phyloP scores from a whole-genome alignment of 1,139 yeast genomes.

The Kodamaea plutei region DNA sequence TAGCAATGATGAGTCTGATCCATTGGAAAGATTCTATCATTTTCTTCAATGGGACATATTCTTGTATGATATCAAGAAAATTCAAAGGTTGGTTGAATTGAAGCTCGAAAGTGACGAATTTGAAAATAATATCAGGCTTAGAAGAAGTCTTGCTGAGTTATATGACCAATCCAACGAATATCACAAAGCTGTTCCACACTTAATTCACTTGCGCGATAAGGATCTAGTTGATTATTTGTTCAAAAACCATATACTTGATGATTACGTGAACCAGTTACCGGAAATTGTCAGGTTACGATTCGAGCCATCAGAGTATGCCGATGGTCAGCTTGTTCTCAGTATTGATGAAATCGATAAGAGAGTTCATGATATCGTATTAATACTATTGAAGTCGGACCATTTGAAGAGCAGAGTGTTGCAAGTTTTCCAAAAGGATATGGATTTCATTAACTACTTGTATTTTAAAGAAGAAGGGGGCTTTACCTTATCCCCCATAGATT shows the following conservation, averaged over 20 bases:
- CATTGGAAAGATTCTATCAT: conserved; percentile 30
- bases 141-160: conserved; percentile 52
- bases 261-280: conserved; percentile 48
- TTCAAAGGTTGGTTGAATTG: conserved; percentile 48
- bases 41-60: conserved; percentile 59
- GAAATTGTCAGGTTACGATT: conserved; percentile 48
- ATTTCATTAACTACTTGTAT: conserved; percentile 57
- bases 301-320: conserved; percentile 22
- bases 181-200: conserved; percentile 58
- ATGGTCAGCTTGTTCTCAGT: conserved; percentile 26
- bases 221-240: conserved; percentile 56
- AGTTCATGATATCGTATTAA: conserved; percentile 44
- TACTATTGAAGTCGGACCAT: conserved; percentile 50
- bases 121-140: conserved; percentile 31
- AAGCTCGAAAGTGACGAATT: conserved; percentile 16
- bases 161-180: conserved; percentile 59
- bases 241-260: conserved; percentile 55
- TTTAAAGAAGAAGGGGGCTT: conserved; percentile 47
- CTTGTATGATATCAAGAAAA: conserved; percentile 44
- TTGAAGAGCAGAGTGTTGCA: conserved; percentile 20
- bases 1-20: no score
- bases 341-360: conserved; percentile 37
- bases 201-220: conserved; percentile 52
- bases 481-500: neutral
- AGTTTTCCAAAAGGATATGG: conserved; percentile 43